Base-by-base conservation (phyloP, 768 basidiomycete genomes). In the Daedaleopsis nitida region DNA sequence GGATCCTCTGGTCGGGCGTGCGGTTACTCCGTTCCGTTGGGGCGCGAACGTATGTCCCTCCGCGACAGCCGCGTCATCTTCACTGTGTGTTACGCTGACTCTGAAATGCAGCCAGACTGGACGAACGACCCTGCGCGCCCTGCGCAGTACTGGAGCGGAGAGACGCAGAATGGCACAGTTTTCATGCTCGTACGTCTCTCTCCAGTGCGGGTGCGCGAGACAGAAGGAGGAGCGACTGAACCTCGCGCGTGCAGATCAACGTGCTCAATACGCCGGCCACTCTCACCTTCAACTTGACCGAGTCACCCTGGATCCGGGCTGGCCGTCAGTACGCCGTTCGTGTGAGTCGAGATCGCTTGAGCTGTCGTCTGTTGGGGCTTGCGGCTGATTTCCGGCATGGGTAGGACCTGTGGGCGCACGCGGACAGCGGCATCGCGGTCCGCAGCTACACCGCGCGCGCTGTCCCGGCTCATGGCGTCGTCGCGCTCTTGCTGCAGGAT, bases 371-470 rank as follows among this genome's bases (percentile, higher is more conserved):
- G 27, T 32, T 3, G 27, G 7, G 27, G 27, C 27, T 32, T 32
- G 3, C 27, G 7, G 27, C 27, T 32, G 27, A 32, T 7, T 32
- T 32, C 27, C 7, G 27, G 27, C 27, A 32, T 32, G 27, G 55
- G 16, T 58, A 89, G 86, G 88, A 90, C 66, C 76, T 89, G 5
- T 90, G 88, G 88, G 69, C 82, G 1, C 88, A 89, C 68, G 87
- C 86, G 17, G 74, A 87, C 66, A 88, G 87, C 64, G 86, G 86
- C 3, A 88, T 84, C 0, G 83, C 82, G 1, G 76, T 85, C 23
- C 80, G 87, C 16, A 84, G 81, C 69, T 77, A 88, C 65, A 83
- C 82, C 3, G 83, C 81, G 2, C 79, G 75, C 10, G 73, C 70
- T 21, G 85, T 89, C 16, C 87, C 88, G 3, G 66, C 85, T 5